Evolutionary conservation across 140 eudicot genomes (phyloP), one percentile per base, ranked within the genome.

Genomic region (Stevia rebaudiana): DNA sequence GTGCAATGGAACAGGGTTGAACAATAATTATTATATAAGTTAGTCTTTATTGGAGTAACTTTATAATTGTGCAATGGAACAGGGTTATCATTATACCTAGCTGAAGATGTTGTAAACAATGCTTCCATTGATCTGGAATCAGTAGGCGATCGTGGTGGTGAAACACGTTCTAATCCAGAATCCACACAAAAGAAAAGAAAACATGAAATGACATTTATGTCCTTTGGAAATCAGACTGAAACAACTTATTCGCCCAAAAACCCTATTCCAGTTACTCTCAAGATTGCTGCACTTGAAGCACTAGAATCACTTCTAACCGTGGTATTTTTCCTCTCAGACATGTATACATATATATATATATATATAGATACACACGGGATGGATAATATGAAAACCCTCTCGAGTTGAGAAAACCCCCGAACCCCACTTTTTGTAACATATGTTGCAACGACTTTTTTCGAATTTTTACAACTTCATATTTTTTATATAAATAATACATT

Each of bases 261-360:
- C 48, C 37, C 7, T 15, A 21, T 70, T 31, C 80, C 87, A 36
- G 24, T 94, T 63, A 35, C 90, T 35, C 70, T 88, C 57, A 94
- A 80, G 76, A 83, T 83, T 70, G 95, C 99, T 69, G 95, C 97
- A 74, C 65, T 88, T 44, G 84, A 85, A 80, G 82, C 86, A 8
- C 57, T 94, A 68, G 97, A 88, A 71, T 67, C 97, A 62, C 97
- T 94, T 76, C 74, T 94, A 8, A 79, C 81, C 0, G 84, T 88
- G 95, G 99, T 94, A 80, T 28, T 67, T 57, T n/a, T 28, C 21
- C 43, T 47, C 30, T 19, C 36, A 11, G n/a, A 23, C 36, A 41
- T 18, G 16, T 5, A 40, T 23, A 24, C 23, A 22, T 8, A 36
- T 50, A 11, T 13, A 11, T 30, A 24, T 1, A 36, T 50, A 17